Conservation (phyloP, 441 rosid species). For the Brassica hybrid region DNA sequence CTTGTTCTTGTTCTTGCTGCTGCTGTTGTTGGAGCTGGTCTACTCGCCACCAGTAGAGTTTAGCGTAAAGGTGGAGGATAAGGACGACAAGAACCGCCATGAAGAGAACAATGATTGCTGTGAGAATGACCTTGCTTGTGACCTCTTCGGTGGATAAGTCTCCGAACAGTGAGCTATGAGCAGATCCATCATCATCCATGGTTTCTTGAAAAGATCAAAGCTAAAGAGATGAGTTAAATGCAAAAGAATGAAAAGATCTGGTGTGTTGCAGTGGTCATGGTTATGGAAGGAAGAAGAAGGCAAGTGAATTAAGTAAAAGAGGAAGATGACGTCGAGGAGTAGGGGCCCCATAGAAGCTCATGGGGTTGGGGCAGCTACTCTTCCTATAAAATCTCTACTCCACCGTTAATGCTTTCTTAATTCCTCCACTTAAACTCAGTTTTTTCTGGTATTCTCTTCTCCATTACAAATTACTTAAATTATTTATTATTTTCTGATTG, state of each 20-base stretch:
- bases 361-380: neutral
- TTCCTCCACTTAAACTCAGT: too few relatives aligned
- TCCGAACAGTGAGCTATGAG: slow-evolving; percentile 36
- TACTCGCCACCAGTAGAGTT: slow-evolving; percentile 74
- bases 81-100: slow-evolving; percentile 56
- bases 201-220: slow-evolving; percentile 13
- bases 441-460: too few relatives aligned
- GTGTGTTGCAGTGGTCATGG: neutral
- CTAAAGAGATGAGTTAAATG: slow-evolving; percentile 16
- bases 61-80: slow-evolving; percentile 68
- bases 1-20: slow-evolving; percentile 9
- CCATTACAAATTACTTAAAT: too few relatives aligned
- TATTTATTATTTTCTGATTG: neutral
- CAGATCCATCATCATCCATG: slow-evolving; percentile 50
- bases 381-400: slow-evolving; percentile 26
- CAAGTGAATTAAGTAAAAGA: neutral
- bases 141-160: slow-evolving; percentile 52
- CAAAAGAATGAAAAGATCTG: neutral
- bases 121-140: slow-evolving; percentile 63
- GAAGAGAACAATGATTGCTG: slow-evolving; percentile 55
- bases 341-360: slow-evolving; percentile 20
- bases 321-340: slow-evolving; percentile 7
- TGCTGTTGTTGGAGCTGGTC: slow-evolving; percentile 55
- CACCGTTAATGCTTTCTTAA: neutral
- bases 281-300: neutral